Evolutionary conservation across 1,284 basidiomycete genomes (phyloP).

Genomic region (Tylopilus sp.): DNA sequence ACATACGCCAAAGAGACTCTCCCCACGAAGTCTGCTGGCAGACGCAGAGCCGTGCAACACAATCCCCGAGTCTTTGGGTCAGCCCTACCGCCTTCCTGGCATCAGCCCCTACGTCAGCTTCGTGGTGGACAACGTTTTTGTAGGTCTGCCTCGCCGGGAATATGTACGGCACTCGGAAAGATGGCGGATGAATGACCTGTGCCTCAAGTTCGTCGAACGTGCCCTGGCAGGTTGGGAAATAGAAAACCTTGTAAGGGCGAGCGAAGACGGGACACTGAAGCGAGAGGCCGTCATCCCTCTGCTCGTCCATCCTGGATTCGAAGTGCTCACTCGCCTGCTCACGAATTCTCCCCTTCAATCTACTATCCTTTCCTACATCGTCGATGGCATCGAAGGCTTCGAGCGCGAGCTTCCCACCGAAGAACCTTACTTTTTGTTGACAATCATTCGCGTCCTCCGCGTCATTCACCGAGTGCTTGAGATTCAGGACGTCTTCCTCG

Average conservation of each 20-base stretch:
- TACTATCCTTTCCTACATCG: constrained; percentile 72
- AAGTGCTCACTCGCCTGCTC: constrained; percentile 78
- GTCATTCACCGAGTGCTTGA: constrained; percentile 82
- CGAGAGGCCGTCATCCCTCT: constrained; percentile 52
- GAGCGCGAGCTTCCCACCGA: constrained; percentile 67
- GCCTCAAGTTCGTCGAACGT: constrained; percentile 83
- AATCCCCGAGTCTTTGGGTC: constrained; percentile 72
- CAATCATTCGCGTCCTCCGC: constrained; percentile 77
- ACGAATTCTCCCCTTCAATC: constrained; percentile 69
- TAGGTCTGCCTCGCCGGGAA: constrained; percentile 66
- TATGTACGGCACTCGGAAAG: constrained; percentile 74
- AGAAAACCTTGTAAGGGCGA: constrained; percentile 52
- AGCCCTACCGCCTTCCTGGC: constrained; percentile 71
- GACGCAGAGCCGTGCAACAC: constrained; percentile 66
- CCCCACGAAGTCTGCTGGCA: constrained; percentile 53
- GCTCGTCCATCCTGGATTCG: constrained; percentile 83
- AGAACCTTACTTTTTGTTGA: constrained; percentile 68
- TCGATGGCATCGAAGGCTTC: constrained; percentile 73
- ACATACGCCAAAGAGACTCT: constrained; percentile 69
- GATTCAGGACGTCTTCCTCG: constrained; percentile 86
- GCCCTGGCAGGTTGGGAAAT: constrained; percentile 81
- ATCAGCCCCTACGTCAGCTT: constrained; percentile 79
- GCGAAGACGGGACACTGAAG: constrained; percentile 49
- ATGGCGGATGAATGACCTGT: constrained; percentile 85
- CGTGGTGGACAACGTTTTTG: constrained; percentile 86